A percentile compares a stretch with the other conserved stretches of the same genome.
Conservation (phyloP, 768 basidiomycete species). For the Trametopsis cervina region DNA sequence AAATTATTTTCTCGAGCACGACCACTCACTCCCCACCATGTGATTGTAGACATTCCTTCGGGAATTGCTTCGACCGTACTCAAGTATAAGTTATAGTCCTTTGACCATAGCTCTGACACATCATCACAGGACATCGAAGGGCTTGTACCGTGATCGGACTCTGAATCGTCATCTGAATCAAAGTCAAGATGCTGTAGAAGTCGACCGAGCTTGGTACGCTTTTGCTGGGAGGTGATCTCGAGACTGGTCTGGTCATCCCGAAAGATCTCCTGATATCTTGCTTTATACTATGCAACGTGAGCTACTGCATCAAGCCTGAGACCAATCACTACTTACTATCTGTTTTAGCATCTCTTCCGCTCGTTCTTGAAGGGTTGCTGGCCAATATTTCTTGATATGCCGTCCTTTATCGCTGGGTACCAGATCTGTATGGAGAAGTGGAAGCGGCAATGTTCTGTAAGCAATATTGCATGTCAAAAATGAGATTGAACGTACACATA, state of each 20-base stretch:
- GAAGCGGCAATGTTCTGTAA: too few species aligned
- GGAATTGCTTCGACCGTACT: constrained; percentile 1
- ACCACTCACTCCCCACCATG: constrained; percentile 23
- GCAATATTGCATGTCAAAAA: not conserved
- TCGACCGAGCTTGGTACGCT: too few species aligned
- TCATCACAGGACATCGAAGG: not conserved
- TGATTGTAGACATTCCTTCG: constrained; percentile 6
- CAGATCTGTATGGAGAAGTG: constrained; percentile 11
- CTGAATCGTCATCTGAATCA: constrained; percentile 1
- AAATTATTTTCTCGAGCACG: too few species aligned
- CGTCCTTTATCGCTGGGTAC: constrained; percentile 8
- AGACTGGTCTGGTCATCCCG: too few species aligned
- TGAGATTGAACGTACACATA: constrained; percentile 22
- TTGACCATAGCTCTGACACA: not conserved
- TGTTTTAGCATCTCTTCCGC: constrained; percentile 3
- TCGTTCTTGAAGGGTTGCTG: not conserved
- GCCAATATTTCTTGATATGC: constrained; percentile 18
- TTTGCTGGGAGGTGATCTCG: too few species aligned
- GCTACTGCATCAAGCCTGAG: too few species aligned
- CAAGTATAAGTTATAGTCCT: constrained; percentile 3
- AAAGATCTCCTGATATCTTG: too few species aligned
- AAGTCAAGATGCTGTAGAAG: too few species aligned
- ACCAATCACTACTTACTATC: constrained; percentile 8
- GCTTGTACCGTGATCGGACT: too few species aligned
- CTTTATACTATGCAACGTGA: too few species aligned